phyloP scores from a whole-genome alignment of 495 filamentous ascomycete genomes.

The Letharia lupina region DNA sequence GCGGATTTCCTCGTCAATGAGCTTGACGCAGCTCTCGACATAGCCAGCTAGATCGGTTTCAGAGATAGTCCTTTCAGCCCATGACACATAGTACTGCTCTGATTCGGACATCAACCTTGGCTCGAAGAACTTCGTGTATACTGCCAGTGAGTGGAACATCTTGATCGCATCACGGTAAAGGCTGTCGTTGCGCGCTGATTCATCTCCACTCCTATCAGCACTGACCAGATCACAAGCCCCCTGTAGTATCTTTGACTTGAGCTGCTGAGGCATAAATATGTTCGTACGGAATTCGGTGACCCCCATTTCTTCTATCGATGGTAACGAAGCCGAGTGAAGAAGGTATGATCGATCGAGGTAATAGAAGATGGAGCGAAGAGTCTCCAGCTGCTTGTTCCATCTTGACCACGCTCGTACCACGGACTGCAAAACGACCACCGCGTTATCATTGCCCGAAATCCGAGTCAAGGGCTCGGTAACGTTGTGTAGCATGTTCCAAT shows the following conservation, averaged over 20 bases:
- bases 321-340: constrained; percentile 50
- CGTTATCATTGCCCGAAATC: constrained; percentile 41
- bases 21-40: constrained; percentile 52
- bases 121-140: constrained; percentile 75
- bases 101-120: constrained; percentile 61
- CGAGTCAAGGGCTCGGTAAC: constrained; percentile 47
- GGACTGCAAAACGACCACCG: constrained; percentile 53
- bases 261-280: constrained; percentile 45
- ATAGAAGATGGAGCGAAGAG: constrained; percentile 77
- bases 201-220: constrained; percentile 53
- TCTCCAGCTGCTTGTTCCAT: constrained; percentile 71
- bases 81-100: constrained; percentile 50
- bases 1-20: constrained; percentile 61
- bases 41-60: constrained; percentile 57
- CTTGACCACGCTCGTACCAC: constrained; percentile 63
- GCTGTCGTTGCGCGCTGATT: constrained; percentile 39
- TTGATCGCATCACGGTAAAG: constrained; percentile 63
- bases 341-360: constrained; percentile 88
- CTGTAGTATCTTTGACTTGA: constrained; percentile 49
- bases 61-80: constrained; percentile 53
- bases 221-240: constrained; percentile 71
- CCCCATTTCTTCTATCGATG: constrained; percentile 52
- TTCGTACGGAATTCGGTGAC: constrained; percentile 48
- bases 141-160: constrained; percentile 71
- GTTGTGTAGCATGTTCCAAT: constrained; percentile 48